These are phyloP conservation scores for Erysimum cheiri DNA, from an alignment of 441 rosid species.

Conservation along the genomic window DNA sequence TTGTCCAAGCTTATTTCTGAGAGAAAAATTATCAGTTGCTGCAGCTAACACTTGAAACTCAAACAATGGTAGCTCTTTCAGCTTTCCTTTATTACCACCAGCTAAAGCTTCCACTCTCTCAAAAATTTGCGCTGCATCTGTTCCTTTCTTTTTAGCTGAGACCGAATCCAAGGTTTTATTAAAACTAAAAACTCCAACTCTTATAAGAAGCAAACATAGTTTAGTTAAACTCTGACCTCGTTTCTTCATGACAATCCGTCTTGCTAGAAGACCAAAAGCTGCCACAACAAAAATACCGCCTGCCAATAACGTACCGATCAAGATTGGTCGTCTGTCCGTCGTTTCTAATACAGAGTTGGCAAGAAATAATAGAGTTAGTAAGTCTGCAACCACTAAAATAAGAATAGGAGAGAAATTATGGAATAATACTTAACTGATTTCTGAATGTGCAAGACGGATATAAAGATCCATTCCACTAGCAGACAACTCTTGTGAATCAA, in stretches of 20 bases:
- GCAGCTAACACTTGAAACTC: slow-evolving; percentile 41
- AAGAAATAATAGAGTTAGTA: neutral
- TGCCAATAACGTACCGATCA: slow-evolving; percentile 25
- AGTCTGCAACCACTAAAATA: neutral
- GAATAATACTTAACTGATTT: slow-evolving; percentile 46
- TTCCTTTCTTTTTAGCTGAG: slow-evolving; percentile 35
- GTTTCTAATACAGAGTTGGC: slow-evolving; percentile 25
- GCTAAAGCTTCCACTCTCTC: slow-evolving; percentile 46
- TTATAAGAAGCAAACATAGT: slow-evolving; percentile 16
- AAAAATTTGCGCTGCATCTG: slow-evolving; percentile 38
- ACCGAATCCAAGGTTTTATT: slow-evolving; percentile 7
- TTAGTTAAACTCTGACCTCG: slow-evolving; percentile 31
- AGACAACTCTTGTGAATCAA: slow-evolving; percentile 50
- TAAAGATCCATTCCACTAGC: slow-evolving; percentile 49
- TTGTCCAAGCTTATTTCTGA: slow-evolving; percentile 55
- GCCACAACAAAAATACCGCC: slow-evolving; percentile 32
- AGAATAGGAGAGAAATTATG: neutral
- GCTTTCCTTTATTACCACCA: slow-evolving; percentile 49
- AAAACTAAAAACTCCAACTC: neutral
- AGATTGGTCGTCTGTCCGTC: slow-evolving; percentile 31
- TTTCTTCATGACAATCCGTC: slow-evolving; percentile 28
- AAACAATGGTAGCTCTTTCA: slow-evolving; percentile 53
- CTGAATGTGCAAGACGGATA: slow-evolving; percentile 54
- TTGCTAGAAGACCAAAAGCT: slow-evolving; percentile 35
- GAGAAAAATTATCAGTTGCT: slow-evolving; percentile 51